A percentile compares a stretch with the other conserved stretches of the same genome.
Evolutionary conservation across 768 basidiomycete species (phyloP).

Genomic region (Collybia sp.): DNA sequence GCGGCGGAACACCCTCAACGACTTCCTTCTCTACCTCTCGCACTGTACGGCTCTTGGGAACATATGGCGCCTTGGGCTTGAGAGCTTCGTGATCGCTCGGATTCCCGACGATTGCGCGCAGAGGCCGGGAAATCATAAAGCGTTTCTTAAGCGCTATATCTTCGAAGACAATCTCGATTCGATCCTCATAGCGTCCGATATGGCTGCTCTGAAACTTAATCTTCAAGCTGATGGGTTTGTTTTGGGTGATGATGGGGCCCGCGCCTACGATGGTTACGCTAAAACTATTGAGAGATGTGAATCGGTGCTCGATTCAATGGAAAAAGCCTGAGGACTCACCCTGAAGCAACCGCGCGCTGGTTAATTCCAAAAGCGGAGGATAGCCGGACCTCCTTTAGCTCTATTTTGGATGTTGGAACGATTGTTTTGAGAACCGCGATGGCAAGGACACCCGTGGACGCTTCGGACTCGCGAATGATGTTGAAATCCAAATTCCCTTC

Average conservation of each 20-base stretch:
- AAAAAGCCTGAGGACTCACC: conserved; percentile 20
- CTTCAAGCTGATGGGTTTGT: conserved; percentile 19
- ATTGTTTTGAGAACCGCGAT: conserved; percentile 20
- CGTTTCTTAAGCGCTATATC: conserved; percentile 34
- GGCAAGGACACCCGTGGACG: conserved; percentile 14
- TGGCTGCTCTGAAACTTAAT: conserved; percentile 28
- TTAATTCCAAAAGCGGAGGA: conserved; percentile 23
- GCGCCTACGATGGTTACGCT: conserved; percentile 11
- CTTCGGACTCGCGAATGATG: conserved; percentile 36
- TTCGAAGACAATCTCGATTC: conserved; percentile 48
- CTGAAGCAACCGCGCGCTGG: conserved; percentile 6
- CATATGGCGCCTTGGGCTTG: conserved; percentile 40
- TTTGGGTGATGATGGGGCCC: conserved; percentile 15
- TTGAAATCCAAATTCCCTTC: conserved; percentile 45
- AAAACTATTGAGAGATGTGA: conserved; percentile 3
- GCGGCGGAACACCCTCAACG: conserved; percentile 38
- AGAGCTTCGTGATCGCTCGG: conserved; percentile 40
- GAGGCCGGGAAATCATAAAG: conserved; percentile 44
- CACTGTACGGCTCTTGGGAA: conserved; percentile 27
- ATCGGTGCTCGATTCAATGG: not conserved
- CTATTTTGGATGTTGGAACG: conserved; percentile 22
- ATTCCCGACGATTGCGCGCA: conserved; percentile 42
- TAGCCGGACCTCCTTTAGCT: conserved; percentile 20
- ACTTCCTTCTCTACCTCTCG: conserved; percentile 28
- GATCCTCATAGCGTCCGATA: conserved; percentile 48